A percentile compares a stretch with the other conserved stretches of the same genome.
Evolutionary conservation across 768 basidiomycete genomes (phyloP).

Genomic region (Boletus tomentosulus): DNA sequence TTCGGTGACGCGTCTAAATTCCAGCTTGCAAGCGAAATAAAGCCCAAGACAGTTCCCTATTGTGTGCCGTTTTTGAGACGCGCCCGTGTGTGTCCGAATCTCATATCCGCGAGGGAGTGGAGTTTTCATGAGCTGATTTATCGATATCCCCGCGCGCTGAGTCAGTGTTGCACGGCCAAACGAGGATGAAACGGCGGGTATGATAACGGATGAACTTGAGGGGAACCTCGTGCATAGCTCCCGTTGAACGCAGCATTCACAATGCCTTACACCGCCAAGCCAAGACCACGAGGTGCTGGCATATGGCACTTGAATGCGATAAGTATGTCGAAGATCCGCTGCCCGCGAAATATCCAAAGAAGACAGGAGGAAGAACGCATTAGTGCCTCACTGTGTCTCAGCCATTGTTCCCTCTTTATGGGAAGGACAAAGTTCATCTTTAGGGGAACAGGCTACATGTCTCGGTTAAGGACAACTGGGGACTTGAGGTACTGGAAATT

Average conservation of each 20-base stretch:
- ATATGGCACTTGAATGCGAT: constrained; percentile 11
- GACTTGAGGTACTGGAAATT: constrained; percentile 4
- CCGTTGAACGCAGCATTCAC: constrained; percentile 10
- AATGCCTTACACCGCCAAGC: constrained; percentile 7
- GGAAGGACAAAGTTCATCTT: constrained; percentile 28
- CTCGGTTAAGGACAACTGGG: constrained; percentile 17
- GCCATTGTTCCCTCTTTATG: constrained; percentile 30
- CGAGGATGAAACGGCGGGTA: constrained; percentile 19
- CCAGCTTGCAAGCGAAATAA: constrained; percentile 28
- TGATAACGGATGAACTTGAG: constrained; percentile 20
- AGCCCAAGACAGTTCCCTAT: constrained; percentile 19
- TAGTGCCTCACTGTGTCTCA: constrained; percentile 14
- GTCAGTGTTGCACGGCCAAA: constrained; percentile 2
- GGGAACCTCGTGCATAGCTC: constrained; percentile 5
- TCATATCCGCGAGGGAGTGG: constrained; percentile 21
- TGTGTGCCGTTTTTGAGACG: constrained; percentile 13
- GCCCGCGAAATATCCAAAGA: constrained; percentile 7
- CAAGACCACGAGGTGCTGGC: constrained; percentile 13
- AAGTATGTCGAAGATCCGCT: constrained; percentile 13
- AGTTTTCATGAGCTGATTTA: constrained; percentile 16
- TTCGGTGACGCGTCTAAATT: constrained; percentile 31
- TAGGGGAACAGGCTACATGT: constrained; percentile 9
- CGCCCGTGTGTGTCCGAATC: constrained; percentile 10
- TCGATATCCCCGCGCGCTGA: constrained; percentile 13
- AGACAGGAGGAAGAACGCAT: constrained; percentile 1